Conservation (phyloP, 1,284 basidiomycete species). For the Trichosporon sp. region DNA sequence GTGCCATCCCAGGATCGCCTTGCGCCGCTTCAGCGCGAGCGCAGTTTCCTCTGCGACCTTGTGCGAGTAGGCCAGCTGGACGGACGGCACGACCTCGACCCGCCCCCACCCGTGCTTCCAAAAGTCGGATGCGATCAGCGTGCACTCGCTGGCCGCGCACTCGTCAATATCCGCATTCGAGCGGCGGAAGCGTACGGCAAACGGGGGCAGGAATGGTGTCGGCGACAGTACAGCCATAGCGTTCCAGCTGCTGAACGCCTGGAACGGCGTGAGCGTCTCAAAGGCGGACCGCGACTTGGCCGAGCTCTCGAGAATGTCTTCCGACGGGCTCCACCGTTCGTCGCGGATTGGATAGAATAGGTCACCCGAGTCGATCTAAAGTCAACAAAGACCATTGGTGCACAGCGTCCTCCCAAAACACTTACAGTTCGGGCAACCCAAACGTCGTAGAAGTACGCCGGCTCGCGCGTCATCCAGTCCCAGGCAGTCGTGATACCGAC, state of each 20-base stretch:
- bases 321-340: constrained; percentile 44
- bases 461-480: constrained; percentile 47
- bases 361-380: constrained; percentile 44
- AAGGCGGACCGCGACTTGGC: constrained; percentile 27
- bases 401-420: not conserved
- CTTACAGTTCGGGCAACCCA: constrained; percentile 48
- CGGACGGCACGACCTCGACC: constrained; percentile 47
- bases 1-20: constrained; percentile 34
- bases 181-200: constrained; percentile 43
- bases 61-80: constrained; percentile 47
- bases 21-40: constrained; percentile 25
- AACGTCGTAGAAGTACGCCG: constrained; percentile 48
- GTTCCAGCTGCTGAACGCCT: constrained; percentile 48
- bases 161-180: constrained; percentile 30
- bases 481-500: constrained; percentile 45
- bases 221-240: constrained; percentile 42
- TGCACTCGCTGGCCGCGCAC: constrained; percentile 48
- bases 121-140: constrained; percentile 43
- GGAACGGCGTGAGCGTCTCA: constrained; percentile 42
- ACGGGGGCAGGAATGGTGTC: constrained; percentile 35
- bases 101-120: constrained; percentile 43
- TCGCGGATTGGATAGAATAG: constrained; percentile 48
- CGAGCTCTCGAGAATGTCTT: constrained; percentile 40
- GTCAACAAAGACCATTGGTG: no score
- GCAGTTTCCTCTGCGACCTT: constrained; percentile 35